A percentile compares a stretch with the other conserved stretches of the same genome.
phyloP scores from a whole-genome alignment of 2,329 filamentous ascomycete species.

The Emergomyces africanus region DNA sequence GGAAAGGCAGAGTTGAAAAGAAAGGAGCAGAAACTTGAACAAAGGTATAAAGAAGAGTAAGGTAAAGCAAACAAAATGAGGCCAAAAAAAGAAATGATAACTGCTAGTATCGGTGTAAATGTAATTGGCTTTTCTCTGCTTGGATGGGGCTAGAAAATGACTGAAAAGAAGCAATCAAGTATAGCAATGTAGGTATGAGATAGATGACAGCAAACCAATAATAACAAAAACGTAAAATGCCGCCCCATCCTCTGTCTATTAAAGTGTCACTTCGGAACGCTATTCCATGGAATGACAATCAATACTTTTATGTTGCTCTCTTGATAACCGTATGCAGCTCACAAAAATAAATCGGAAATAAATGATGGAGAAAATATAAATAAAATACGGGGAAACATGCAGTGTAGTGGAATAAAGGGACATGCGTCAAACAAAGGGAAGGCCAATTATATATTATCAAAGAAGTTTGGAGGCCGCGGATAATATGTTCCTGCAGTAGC shows the following conservation, averaged over 20 bases:
- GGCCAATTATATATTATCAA: neutral
- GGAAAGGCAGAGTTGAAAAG: no score
- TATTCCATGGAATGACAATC: neutral
- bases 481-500: conserved; percentile 1
- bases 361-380: neutral
- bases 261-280: neutral
- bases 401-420: neutral
- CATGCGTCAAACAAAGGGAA: neutral
- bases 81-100: neutral
- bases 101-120: neutral
- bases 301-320: neutral
- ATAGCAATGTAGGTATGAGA: neutral
- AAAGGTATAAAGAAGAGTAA: neutral
- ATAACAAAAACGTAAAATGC: neutral
- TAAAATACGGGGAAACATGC: neutral
- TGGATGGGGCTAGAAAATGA: neutral
- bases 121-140: neutral
- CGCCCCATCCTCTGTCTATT: neutral
- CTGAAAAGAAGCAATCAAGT: neutral
- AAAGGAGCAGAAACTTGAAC: neutral
- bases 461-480: neutral
- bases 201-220: neutral
- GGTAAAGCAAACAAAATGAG: neutral
- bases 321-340: neutral
- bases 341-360: neutral